A percentile compares a stretch with the other conserved stretches of the same genome.
Conservation (phyloP, 1,139 yeast species). For the Saccharomyces hybrid region DNA sequence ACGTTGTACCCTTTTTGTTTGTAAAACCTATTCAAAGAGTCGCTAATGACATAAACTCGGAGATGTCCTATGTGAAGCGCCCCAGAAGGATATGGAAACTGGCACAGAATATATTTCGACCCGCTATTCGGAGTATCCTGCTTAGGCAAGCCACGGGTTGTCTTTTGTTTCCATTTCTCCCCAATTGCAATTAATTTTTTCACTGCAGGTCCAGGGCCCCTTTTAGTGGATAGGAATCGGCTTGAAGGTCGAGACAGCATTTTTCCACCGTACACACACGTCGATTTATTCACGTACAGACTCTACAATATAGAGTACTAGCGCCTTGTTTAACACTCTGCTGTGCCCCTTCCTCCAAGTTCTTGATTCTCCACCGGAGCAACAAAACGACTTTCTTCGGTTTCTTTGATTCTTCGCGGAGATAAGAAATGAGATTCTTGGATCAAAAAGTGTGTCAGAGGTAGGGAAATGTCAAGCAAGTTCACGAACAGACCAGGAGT, state of each 20-base stretch:
- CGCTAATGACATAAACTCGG: slow-evolving; percentile 86
- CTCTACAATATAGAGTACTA: background rate
- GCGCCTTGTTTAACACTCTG: background rate
- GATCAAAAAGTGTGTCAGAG: background rate
- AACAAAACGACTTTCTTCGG: background rate
- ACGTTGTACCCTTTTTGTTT: slow-evolving; percentile 71
- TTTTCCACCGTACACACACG: background rate
- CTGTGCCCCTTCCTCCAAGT: background rate
- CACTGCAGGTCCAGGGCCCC: background rate
- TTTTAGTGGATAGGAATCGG: background rate
- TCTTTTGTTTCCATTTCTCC: slow-evolving; percentile 26
- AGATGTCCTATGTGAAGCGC: slow-evolving; percentile 87
- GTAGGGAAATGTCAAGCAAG: background rate
- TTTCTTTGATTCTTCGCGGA: background rate
- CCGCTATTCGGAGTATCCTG: slow-evolving; percentile 5
- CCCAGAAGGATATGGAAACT: slow-evolving; percentile 98
- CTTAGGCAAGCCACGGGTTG: slow-evolving; percentile 13
- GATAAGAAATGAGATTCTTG: background rate
- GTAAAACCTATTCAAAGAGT: slow-evolving; percentile 70
- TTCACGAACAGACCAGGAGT: background rate
- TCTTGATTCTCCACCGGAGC: background rate
- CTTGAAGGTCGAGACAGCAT: background rate
- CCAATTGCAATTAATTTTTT: slow-evolving; percentile 16
- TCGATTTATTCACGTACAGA: background rate
- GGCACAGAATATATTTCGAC: slow-evolving; percentile 53